Percentiles rank a stretch among this genome's conserved stretches.
Conservation (phyloP, 192 early-diverging fungal genomes). For the Powellomyces hirtus region DNA sequence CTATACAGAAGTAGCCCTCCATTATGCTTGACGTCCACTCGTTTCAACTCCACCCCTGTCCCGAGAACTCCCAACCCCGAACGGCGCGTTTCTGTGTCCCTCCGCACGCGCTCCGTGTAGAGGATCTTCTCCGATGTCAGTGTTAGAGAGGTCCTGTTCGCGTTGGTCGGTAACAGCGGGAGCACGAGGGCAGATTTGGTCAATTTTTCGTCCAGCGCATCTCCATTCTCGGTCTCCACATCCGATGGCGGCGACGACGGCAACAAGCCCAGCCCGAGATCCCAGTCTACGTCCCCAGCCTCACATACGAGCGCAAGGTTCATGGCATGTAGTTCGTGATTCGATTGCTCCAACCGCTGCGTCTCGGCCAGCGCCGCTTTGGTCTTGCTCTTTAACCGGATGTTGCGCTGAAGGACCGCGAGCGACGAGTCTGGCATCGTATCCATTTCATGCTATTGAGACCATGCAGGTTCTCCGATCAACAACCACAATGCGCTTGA, state of each 20-base stretch:
- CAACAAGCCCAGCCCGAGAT: constrained; percentile 1
- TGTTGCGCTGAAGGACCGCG: constrained; percentile 1
- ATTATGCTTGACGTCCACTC: neutral
- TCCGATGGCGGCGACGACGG: neutral
- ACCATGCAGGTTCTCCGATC: too few species aligned
- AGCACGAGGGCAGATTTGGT: neutral
- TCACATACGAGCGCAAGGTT: neutral
- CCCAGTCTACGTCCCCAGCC: constrained; percentile 11
- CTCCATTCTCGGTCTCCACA: neutral
- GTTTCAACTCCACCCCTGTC: neutral
- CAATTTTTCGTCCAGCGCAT: neutral
- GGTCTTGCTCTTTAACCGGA: neutral
- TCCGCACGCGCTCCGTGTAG: neutral
- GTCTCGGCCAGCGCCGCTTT: neutral
- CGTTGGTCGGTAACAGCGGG: neutral
- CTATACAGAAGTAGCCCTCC: constrained; percentile 11
- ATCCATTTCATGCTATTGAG: constrained; percentile 7
- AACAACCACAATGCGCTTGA: too few species aligned
- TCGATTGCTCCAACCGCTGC: neutral
- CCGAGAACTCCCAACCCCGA: constrained; percentile 1
- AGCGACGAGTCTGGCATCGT: neutral
- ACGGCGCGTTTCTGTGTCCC: neutral
- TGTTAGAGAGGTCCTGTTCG: neutral
- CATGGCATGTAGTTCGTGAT: neutral
- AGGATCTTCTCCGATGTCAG: neutral